phyloP scores from a whole-genome alignment of 352 stramenopile genomes.

The Blastocystis sp. region DNA sequence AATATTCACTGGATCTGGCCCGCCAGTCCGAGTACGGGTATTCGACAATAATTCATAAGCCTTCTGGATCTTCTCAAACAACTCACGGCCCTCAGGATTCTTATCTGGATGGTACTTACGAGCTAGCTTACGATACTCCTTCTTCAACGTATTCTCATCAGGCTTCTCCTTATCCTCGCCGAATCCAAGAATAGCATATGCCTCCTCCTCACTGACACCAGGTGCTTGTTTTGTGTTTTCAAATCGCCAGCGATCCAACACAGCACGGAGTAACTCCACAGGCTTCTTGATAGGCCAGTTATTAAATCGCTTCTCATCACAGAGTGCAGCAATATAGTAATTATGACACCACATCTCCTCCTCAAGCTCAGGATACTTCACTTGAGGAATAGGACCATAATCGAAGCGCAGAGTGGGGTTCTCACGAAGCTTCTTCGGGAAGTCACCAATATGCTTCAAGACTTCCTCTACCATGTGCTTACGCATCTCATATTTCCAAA shows the following conservation, averaged over 20 bases:
- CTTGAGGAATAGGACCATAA: slow-evolving; percentile 85
- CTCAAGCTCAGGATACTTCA: slow-evolving; percentile 83
- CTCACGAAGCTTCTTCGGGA: slow-evolving; percentile 81
- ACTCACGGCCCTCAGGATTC: slow-evolving; percentile 76
- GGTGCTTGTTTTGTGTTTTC: slow-evolving; percentile 75
- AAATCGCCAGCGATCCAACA: slow-evolving; percentile 79
- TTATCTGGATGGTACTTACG: slow-evolving; percentile 75
- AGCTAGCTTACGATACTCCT: slow-evolving; percentile 72
- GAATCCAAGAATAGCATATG: slow-evolving; percentile 73
- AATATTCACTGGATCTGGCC: slow-evolving; percentile 69
- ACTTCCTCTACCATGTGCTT: slow-evolving; percentile 82
- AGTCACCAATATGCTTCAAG: slow-evolving; percentile 85
- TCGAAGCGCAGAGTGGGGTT: slow-evolving; percentile 82
- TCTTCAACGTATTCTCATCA: slow-evolving; percentile 70
- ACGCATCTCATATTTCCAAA: slow-evolving; percentile 89
- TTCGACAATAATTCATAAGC: slow-evolving; percentile 74
- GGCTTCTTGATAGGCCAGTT: slow-evolving; percentile 82
- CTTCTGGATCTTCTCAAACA: slow-evolving; percentile 77
- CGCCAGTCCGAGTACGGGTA: slow-evolving; percentile 53
- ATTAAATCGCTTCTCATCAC: slow-evolving; percentile 76
- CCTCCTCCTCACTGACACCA: slow-evolving; percentile 71
- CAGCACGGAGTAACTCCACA: slow-evolving; percentile 79
- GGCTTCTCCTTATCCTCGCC: slow-evolving; percentile 31
- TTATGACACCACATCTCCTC: slow-evolving; percentile 88
- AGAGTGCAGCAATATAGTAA: slow-evolving; percentile 88